These are phyloP conservation scores for Paramecium biaurelia DNA, from an alignment of 73 alveolate species.

Conservation along the genomic window DNA sequence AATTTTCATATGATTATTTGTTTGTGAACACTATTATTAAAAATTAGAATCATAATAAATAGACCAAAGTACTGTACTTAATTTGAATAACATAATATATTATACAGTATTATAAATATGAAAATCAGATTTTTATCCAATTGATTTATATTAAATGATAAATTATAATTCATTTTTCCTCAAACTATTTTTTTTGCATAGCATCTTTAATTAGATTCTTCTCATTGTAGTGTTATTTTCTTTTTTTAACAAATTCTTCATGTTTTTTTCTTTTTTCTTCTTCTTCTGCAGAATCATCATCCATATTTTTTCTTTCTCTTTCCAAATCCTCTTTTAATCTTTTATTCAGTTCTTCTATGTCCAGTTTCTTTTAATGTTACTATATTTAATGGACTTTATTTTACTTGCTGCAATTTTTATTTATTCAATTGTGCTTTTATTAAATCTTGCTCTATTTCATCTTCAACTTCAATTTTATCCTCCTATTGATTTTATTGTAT, in stretches of 20 bases:
- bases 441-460: constrained; percentile 36
- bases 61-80: no score
- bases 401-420: background rate
- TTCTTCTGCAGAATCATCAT: background rate
- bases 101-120: background rate
- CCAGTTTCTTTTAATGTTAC: background rate
- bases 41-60: no score
- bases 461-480: constrained; percentile 31
- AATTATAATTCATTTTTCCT: background rate
- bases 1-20: no score
- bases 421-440: background rate
- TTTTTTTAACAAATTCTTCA: constrained; percentile 41
- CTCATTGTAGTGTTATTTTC: constrained; percentile 41
- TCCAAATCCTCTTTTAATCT: constrained; percentile 3
- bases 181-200: background rate
- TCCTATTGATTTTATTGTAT: constrained; percentile 46
- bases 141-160: background rate
- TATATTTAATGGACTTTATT: background rate
- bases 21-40: no score
- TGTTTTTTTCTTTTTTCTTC: constrained; percentile 34
- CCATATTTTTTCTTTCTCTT: constrained; percentile 47
- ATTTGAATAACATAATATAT: constrained; percentile 49
- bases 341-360: constrained; percentile 1
- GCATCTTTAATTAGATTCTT: background rate
- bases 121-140: background rate